These are phyloP conservation scores for Cucumis melo DNA, from an alignment of 306 rosid genomes.

Conservation along the genomic window DNA sequence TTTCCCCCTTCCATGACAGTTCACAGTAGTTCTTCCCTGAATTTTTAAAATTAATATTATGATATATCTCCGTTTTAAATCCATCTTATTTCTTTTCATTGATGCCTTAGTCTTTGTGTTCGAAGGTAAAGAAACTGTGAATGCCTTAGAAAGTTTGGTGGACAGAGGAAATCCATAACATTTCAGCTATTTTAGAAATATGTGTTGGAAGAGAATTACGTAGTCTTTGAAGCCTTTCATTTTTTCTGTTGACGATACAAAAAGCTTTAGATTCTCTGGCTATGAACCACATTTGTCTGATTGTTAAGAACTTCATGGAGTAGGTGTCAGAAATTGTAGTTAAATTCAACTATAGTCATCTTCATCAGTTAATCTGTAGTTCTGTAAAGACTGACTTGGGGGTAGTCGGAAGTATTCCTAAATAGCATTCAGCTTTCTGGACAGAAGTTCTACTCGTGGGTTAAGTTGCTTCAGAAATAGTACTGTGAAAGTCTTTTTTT, in stretches of 20 bases:
- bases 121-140: not conserved
- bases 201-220: not conserved
- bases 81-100: not conserved
- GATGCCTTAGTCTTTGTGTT: not conserved
- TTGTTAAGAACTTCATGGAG: not conserved
- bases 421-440: not conserved
- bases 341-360: not conserved
- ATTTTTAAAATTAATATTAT: not conserved
- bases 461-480: not conserved
- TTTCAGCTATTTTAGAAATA: not conserved
- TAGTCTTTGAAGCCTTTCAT: not conserved
- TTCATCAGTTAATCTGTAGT: not conserved
- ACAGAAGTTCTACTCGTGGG: not conserved
- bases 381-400: not conserved
- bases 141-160: not conserved
- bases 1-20: not conserved
- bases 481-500: not conserved
- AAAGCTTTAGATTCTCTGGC: not conserved
- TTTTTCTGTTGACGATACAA: not conserved
- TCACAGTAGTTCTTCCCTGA: not conserved
- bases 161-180: not conserved
- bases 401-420: not conserved
- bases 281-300: not conserved
- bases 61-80: not conserved
- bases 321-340: not conserved